Evolutionary conservation across 2,329 filamentous ascomycete species (phyloP).

Genomic region (Monosporascus sp.): DNA sequence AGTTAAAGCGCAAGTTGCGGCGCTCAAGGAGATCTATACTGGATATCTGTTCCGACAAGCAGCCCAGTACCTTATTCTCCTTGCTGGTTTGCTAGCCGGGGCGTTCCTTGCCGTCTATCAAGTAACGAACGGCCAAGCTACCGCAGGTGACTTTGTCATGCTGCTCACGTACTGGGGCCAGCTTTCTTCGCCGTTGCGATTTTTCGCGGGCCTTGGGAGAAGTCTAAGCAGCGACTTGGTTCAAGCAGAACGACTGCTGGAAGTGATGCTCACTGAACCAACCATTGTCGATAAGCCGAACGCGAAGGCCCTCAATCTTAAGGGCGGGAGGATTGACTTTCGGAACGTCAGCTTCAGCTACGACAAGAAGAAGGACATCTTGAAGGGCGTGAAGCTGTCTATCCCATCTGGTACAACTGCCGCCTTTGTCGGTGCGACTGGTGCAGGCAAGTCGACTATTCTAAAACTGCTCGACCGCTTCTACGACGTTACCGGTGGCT

Average conservation of each 20-base stretch:
- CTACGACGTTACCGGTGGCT: slow-evolving; percentile 41
- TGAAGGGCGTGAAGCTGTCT: slow-evolving; percentile 47
- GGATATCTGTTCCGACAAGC: slow-evolving; percentile 48
- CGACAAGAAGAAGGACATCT: slow-evolving; percentile 52
- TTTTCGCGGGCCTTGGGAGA: slow-evolving; percentile 56
- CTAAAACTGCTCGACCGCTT: slow-evolving; percentile 46
- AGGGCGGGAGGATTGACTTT: slow-evolving; percentile 50
- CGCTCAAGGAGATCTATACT: slow-evolving; percentile 33
- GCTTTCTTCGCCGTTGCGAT: slow-evolving; percentile 64
- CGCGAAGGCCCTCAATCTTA: slow-evolving; percentile 44
- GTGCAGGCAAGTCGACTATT: slow-evolving; percentile 47
- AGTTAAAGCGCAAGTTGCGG: slow-evolving; percentile 34
- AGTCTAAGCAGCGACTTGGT: slow-evolving; percentile 52
- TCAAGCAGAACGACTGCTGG: slow-evolving; percentile 51
- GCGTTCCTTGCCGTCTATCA: slow-evolving; percentile 58
- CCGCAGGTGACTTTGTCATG: slow-evolving; percentile 64
- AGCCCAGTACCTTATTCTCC: slow-evolving; percentile 58
- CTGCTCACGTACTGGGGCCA: slow-evolving; percentile 71
- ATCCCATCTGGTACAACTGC: slow-evolving; percentile 48
- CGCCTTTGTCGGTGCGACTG: slow-evolving; percentile 56
- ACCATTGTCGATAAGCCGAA: slow-evolving; percentile 46
- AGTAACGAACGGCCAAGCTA: slow-evolving; percentile 54
- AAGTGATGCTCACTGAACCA: slow-evolving; percentile 54
- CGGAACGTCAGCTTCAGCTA: slow-evolving; percentile 53
- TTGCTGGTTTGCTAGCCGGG: slow-evolving; percentile 62